A percentile compares a stretch with the other conserved stretches of the same genome.
phyloP scores from a whole-genome alignment of 2,329 filamentous ascomycete genomes.

The Colletotrichum sp. region DNA sequence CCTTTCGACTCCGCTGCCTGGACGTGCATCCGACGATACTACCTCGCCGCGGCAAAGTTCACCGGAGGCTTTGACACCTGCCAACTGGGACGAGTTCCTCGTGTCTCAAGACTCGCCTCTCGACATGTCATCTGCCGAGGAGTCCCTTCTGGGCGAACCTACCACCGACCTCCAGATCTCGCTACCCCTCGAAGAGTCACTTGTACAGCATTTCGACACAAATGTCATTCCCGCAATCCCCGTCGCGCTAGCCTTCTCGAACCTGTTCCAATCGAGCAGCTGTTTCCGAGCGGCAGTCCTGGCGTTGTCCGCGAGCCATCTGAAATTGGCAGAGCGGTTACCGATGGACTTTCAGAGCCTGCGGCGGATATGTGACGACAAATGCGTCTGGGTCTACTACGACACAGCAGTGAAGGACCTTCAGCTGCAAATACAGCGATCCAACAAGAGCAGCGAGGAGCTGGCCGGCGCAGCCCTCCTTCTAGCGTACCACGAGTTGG shows the following conservation, averaged over 20 bases:
- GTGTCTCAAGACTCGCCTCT: not conserved
- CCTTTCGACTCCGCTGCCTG: not conserved
- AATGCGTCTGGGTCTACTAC: not conserved
- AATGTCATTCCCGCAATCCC: not conserved
- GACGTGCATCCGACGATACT: not conserved
- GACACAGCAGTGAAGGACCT: conserved; percentile 3
- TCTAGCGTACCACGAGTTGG: conserved; percentile 7
- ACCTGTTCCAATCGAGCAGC: not conserved
- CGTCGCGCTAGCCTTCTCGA: not conserved
- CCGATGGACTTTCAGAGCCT: not conserved
- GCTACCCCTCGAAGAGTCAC: not conserved
- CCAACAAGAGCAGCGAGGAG: not conserved
- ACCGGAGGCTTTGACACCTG: not conserved
- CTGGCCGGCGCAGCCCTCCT: conserved; percentile 5
- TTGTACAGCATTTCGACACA: conserved; percentile 6
- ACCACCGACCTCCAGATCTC: not conserved
- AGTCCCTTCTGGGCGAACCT: not conserved
- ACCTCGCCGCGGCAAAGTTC: not conserved
- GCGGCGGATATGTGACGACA: not conserved
- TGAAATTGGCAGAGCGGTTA: not conserved
- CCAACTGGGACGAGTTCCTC: not conserved
- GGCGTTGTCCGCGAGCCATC: conserved; percentile 4
- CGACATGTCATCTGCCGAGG: not conserved
- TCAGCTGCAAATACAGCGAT: not conserved
- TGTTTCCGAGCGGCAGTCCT: conserved; percentile 1